Conservation (phyloP, 2,329 filamentous ascomycete species). For the Hypoxylon sp. region DNA sequence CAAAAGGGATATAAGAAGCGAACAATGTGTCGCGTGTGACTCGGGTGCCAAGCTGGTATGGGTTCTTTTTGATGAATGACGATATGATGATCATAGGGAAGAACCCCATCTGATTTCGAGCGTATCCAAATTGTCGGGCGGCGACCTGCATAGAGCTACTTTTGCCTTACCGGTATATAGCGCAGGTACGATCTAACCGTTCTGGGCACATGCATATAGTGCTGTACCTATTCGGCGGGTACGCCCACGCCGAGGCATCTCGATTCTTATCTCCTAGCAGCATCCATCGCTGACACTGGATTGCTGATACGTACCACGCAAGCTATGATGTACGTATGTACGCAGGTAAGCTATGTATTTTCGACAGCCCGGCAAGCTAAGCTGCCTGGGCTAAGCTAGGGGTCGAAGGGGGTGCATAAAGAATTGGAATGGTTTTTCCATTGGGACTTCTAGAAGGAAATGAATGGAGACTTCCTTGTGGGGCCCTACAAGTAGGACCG, state of each 20-base stretch:
- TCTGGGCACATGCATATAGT: slow-evolving; percentile 23
- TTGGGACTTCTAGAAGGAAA: slow-evolving; percentile 47
- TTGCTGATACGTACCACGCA: background rate
- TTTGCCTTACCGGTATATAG: slow-evolving; percentile 33
- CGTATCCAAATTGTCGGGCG: slow-evolving; percentile 33
- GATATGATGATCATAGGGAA: slow-evolving; percentile 6
- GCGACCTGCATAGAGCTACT: slow-evolving; percentile 39
- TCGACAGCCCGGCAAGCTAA: background rate
- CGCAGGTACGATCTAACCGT: slow-evolving; percentile 33
- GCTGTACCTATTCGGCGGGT: slow-evolving; percentile 34
- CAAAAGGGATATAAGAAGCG: slow-evolving; percentile 30
- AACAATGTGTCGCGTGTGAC: slow-evolving; percentile 30
- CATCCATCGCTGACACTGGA: background rate
- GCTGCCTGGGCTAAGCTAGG: slow-evolving; percentile 6
- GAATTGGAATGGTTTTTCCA: slow-evolving; percentile 34
- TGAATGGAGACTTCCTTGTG: slow-evolving; percentile 27
- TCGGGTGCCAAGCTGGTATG: slow-evolving; percentile 15
- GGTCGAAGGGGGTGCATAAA: slow-evolving; percentile 36
- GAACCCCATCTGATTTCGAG: slow-evolving; percentile 31
- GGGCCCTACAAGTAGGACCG: background rate
- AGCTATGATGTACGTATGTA: too few relatives aligned
- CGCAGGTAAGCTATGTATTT: background rate
- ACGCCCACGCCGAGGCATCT: slow-evolving; percentile 19
- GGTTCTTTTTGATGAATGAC: slow-evolving; percentile 6
- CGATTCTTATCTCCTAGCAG: slow-evolving; percentile 13